These are phyloP conservation scores for Macrocybe gigantea DNA, from an alignment of 768 basidiomycete genomes.

Conservation along the genomic window DNA sequence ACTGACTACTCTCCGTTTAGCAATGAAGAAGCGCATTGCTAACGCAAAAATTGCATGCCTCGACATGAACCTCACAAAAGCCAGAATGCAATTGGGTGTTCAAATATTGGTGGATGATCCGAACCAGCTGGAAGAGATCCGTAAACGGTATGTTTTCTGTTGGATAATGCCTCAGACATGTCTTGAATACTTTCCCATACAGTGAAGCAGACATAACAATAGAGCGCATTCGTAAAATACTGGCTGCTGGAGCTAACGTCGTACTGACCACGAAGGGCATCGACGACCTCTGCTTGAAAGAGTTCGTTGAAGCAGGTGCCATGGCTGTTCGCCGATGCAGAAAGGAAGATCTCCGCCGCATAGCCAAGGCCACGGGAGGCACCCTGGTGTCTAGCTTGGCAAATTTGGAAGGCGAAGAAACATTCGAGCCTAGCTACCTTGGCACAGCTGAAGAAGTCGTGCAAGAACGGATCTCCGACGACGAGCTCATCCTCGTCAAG, in stretches of 20 bases:
- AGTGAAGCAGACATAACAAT: constrained; percentile 96
- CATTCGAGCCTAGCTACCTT: constrained; percentile 86
- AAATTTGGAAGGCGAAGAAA: constrained; percentile 96
- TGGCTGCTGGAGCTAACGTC: constrained; percentile 94
- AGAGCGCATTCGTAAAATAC: constrained; percentile 92
- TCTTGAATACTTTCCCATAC: not conserved
- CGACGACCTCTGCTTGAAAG: constrained; percentile 95
- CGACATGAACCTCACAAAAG: constrained; percentile 95
- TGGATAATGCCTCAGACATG: too few species aligned
- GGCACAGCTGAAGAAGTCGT: constrained; percentile 95
- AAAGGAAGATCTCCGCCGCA: constrained; percentile 95
- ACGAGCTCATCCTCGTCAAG: constrained; percentile 95
- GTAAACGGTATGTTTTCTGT: constrained; percentile 61
- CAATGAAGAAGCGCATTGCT: constrained; percentile 93
- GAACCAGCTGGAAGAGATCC: constrained; percentile 92
- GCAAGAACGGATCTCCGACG: constrained; percentile 97
- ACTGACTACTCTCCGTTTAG: constrained; percentile 30
- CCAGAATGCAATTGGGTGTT: constrained; percentile 95
- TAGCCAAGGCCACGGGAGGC: constrained; percentile 95
- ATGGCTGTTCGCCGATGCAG: constrained; percentile 97
- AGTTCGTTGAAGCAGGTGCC: constrained; percentile 97
- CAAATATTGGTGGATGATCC: constrained; percentile 98
- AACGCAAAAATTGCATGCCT: constrained; percentile 98
- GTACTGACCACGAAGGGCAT: constrained; percentile 98
- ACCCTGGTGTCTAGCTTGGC: constrained; percentile 89